Conservation (phyloP, 176 grass and related monocot species). For the Aechmea fasciata region DNA sequence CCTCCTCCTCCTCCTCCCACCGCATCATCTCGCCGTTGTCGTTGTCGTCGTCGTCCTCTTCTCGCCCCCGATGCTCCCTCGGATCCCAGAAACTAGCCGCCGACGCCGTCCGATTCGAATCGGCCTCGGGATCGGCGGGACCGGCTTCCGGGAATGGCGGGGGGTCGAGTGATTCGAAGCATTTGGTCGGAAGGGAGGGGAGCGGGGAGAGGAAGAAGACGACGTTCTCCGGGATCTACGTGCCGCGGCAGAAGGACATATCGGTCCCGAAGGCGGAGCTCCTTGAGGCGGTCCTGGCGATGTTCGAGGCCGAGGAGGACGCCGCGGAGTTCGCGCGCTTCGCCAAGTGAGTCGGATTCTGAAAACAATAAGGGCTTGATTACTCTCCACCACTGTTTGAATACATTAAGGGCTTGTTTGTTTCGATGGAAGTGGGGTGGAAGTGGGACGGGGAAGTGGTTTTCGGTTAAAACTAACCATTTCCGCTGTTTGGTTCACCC, state of each 20-base stretch:
- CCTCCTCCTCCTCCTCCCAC: conserved; percentile 14
- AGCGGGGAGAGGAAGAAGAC: not conserved
- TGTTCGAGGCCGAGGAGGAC: conserved; percentile 34
- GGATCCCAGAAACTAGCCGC: not conserved
- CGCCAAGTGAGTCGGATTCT: conserved; percentile 23
- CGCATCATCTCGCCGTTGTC: not conserved
- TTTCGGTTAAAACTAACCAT: no score
- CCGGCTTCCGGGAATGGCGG: not conserved
- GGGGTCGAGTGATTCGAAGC: not conserved
- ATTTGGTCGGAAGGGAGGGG: not conserved
- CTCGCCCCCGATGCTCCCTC: not conserved
- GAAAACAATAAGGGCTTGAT: not conserved
- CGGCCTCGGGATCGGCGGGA: not conserved
- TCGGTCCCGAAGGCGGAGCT: conserved; percentile 52
- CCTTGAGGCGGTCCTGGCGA: conserved; percentile 48
- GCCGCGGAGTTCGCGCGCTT: conserved; percentile 46
- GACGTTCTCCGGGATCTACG: conserved; percentile 50
- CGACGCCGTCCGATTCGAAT: conserved; percentile 3
- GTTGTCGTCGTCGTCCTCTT: not conserved
- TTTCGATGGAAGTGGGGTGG: no score
- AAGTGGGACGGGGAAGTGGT: no score
- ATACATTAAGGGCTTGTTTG: no score
- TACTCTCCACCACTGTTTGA: not conserved
- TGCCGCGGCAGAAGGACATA: conserved; percentile 85
- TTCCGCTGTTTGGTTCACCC: no score